These are phyloP conservation scores for Tricholoma sp. DNA, from an alignment of 768 basidiomycete species.

Conservation along the genomic window DNA sequence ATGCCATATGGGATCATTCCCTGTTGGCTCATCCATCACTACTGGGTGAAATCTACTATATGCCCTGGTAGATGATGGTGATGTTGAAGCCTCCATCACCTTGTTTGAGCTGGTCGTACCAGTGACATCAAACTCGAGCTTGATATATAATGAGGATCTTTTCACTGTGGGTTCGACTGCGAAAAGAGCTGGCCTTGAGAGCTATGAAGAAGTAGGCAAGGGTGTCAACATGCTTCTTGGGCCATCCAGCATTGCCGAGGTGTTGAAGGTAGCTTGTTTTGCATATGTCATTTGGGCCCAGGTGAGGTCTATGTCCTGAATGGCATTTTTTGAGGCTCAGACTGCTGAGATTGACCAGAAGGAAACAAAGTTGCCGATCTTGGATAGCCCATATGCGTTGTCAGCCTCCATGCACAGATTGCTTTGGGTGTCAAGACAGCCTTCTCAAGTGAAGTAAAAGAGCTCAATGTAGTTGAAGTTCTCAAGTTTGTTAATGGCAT, in stretches of 20 bases:
- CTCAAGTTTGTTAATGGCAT: slow-evolving; percentile 2
- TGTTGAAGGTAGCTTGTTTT: neutral
- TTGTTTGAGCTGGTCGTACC: neutral
- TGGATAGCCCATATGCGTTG: neutral
- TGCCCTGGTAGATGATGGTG: neutral
- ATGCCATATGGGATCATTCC: too few species aligned
- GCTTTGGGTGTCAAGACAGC: neutral
- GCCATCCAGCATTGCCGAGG: too few species aligned
- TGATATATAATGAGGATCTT: neutral
- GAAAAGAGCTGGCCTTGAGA: neutral
- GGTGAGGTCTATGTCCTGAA: neutral
- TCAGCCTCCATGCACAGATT: neutral
- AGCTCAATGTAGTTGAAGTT: neutral
- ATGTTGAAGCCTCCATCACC: neutral
- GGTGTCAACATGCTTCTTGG: too few species aligned
- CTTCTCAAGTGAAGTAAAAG: slow-evolving; percentile 1
- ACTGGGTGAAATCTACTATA: too few species aligned
- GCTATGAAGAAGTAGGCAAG: too few species aligned
- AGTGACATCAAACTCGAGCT: neutral
- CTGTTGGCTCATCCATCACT: too few species aligned
- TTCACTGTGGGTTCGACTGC: neutral
- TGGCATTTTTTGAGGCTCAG: neutral
- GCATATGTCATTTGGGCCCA: slow-evolving; percentile 5
- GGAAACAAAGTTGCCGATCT: neutral
- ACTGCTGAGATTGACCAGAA: neutral